phyloP scores from a whole-genome alignment of 2,329 filamentous ascomycete genomes.

The Ceratocystis variospora region DNA sequence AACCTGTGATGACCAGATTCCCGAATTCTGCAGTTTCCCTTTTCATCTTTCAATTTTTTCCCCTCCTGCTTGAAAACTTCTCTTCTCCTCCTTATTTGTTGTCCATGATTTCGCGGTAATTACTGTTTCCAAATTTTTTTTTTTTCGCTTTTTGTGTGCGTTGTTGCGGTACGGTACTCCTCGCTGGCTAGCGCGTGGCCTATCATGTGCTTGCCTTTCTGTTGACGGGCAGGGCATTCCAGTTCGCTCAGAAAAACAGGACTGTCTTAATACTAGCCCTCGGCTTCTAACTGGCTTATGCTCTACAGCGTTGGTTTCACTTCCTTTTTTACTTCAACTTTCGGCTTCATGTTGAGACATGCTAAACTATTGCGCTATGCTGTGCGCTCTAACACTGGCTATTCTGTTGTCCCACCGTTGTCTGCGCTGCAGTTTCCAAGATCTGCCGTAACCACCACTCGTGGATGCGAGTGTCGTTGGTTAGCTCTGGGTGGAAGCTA shows the following conservation, averaged over 20 bases:
- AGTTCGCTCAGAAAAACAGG: too few species aligned
- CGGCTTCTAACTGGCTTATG: too few species aligned
- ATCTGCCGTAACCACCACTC: conserved; percentile 78
- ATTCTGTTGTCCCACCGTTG: background rate
- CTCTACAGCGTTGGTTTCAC: background rate
- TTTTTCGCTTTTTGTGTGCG: background rate
- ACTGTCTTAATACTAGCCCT: too few species aligned
- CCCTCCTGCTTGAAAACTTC: conserved; percentile 8
- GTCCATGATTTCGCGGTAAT: background rate
- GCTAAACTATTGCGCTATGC: too few species aligned
- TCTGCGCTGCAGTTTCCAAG: conserved; percentile 16
- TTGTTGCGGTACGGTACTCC: background rate
- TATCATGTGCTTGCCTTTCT: background rate
- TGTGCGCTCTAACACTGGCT: background rate
- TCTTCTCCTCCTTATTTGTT: conserved; percentile 11
- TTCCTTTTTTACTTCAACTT: background rate
- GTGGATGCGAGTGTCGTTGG: conserved; percentile 75
- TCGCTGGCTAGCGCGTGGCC: background rate
- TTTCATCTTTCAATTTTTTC: conserved; percentile 8
- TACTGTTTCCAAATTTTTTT: conserved; percentile 1
- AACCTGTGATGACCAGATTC: background rate
- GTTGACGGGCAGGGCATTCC: background rate
- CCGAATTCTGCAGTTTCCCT: conserved; percentile 6
- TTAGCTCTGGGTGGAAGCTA: conserved; percentile 92
- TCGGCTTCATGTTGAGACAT: conserved; percentile 1